These are phyloP conservation scores for Nemania sp. DNA, from an alignment of 2,329 filamentous ascomycete species.

Conservation along the genomic window DNA sequence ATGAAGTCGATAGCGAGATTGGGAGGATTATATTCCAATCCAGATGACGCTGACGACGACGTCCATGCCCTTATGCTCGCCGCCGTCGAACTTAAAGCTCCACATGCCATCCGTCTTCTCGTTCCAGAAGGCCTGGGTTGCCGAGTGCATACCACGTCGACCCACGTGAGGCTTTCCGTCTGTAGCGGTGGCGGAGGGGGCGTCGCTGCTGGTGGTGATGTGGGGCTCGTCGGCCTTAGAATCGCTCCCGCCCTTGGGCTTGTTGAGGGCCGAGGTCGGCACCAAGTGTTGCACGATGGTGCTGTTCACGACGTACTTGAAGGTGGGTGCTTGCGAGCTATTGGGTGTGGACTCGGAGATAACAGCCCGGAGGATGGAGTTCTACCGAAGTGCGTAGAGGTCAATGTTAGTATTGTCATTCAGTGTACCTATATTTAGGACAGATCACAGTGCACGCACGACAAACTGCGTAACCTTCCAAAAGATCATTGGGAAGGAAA, in stretches of 20 bases:
- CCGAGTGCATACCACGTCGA: slow-evolving; percentile 86
- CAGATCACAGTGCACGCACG: not conserved
- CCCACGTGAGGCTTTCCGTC: slow-evolving; percentile 74
- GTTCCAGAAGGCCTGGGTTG: slow-evolving; percentile 86
- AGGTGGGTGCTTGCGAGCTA: slow-evolving; percentile 62
- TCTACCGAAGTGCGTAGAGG: slow-evolving; percentile 50
- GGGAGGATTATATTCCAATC: slow-evolving; percentile 66
- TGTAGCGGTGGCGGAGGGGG: slow-evolving; percentile 49
- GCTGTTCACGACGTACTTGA: slow-evolving; percentile 97
- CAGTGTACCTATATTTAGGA: not conserved
- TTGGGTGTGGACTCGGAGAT: slow-evolving; percentile 72
- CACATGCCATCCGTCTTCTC: slow-evolving; percentile 89
- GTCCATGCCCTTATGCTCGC: slow-evolving; percentile 68
- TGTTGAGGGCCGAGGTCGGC: slow-evolving; percentile 66
- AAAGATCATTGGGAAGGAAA: no score
- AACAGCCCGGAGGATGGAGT: slow-evolving; percentile 74
- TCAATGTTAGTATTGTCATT: slow-evolving; percentile 17
- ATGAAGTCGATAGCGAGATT: not conserved
- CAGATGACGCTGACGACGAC: slow-evolving; percentile 76
- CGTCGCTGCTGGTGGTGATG: slow-evolving; percentile 58
- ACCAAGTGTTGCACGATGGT: slow-evolving; percentile 95
- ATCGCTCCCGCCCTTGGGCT: slow-evolving; percentile 55
- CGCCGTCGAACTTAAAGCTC: slow-evolving; percentile 80
- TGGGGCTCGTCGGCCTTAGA: slow-evolving; percentile 53
- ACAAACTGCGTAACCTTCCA: not conserved